Evolutionary conservation across 495 filamentous ascomycete genomes (phyloP), one percentile per base, ranked within the genome.

Genomic region (Filosporella fistucella): DNA sequence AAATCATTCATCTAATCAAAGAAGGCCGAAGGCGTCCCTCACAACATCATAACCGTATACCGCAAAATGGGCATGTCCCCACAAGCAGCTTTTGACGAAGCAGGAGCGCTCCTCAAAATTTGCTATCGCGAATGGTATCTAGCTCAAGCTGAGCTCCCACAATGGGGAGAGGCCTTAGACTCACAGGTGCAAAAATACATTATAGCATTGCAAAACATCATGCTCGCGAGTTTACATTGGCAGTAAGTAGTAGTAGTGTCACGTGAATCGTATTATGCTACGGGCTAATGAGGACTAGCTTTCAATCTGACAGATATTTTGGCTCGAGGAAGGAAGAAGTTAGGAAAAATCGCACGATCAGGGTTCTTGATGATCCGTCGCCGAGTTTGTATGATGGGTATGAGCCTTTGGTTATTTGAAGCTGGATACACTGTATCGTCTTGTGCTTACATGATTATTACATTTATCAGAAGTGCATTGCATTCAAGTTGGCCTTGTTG

Each of bases 91-190:
- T 44, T 44, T 21, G 42, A 44, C 16, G 4, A 32, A 4, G 17
- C 42, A 4, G 24, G 25, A 6, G 28, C 16, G 20, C 20, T 44
- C 4, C 28, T 44, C 9, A 44, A 44, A 26, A n/a, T 32, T 5
- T 25, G 25, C 9, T 44, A 44, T n/a, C 42, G 42, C 5, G 42
- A 44, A 14, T 44, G 42, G 42, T 44, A 25, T 44, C 28, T 44
- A 5, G 8, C 42, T 10, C 42, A 33, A 28, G 42, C 42, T 20
- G 22, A 28, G 10, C 26, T 33, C 8, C 17, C 42, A 2, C 24
- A 25, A 9, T 44, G 24, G 42, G 23, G 11, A 18, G 42, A 44
- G 14, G 42, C 16, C 14, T 12, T 33, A 16, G 42, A 44, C 17
- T 12, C 3, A 14, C 14, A 44, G 10, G 25, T 44, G 16, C 25